Conservation (phyloP, 495 filamentous ascomycete species). For the Barbatosphaeria neglecta region DNA sequence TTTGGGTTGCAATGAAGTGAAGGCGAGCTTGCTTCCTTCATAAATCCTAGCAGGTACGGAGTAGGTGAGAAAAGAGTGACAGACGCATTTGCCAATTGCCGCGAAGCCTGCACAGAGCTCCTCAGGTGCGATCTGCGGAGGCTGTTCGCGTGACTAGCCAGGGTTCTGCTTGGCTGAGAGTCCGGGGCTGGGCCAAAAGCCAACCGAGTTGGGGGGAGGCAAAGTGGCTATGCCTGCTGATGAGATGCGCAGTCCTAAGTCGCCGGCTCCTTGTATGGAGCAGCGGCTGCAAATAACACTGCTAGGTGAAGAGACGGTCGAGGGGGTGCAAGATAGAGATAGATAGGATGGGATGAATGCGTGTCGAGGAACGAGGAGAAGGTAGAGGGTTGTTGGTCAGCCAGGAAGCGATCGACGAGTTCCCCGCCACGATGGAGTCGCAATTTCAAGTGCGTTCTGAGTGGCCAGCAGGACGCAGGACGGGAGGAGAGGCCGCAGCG, state of each 20-base stretch:
- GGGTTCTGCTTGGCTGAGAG: not conserved
- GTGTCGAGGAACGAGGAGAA: not conserved
- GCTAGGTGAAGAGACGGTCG: not conserved
- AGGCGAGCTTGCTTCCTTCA: not conserved
- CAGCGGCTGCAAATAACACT: not conserved
- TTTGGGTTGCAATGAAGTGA: not conserved
- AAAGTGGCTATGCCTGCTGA: not conserved
- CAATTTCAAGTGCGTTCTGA: conserved; percentile 1
- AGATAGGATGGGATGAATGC: conserved; percentile 3
- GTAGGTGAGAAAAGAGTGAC: not conserved
- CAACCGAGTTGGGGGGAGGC: not conserved
- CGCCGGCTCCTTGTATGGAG: not conserved
- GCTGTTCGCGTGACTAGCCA: not conserved
- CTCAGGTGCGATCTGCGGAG: not conserved
- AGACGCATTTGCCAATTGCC: not conserved
- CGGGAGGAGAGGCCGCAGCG: not conserved
- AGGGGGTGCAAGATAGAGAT: not conserved
- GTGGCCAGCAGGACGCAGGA: not conserved
- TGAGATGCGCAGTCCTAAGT: too few species aligned
- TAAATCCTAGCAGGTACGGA: not conserved
- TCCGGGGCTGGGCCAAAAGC: not conserved
- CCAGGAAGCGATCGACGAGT: conserved; percentile 3
- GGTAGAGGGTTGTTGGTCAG: conserved; percentile 2
- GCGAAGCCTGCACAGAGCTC: not conserved
- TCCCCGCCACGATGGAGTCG: conserved; percentile 2